phyloP scores from a whole-genome alignment of 768 basidiomycete species.

The Tremella yokohamensis region DNA sequence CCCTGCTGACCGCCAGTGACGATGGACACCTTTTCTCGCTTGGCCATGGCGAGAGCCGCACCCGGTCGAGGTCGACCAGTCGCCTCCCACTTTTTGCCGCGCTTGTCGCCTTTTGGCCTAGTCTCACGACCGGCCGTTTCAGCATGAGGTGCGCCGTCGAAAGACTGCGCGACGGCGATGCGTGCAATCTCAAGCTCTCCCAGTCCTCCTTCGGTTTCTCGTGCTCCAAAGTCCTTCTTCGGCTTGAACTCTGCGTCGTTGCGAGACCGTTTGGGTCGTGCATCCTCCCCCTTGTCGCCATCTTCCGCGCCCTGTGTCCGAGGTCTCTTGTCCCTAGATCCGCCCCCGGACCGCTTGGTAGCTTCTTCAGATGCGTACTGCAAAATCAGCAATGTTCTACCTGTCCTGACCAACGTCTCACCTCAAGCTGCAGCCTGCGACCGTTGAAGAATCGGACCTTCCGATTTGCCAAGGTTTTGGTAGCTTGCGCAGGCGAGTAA shows the following conservation, averaged over 20 bases:
- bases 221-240: conserved; percentile 1
- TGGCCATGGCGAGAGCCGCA: conserved; percentile 54
- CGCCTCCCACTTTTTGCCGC: conserved; percentile 51
- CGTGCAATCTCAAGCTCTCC: not conserved
- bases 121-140: conserved; percentile 1
- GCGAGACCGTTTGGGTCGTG: not conserved
- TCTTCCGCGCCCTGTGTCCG: not conserved
- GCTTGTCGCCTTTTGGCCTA: conserved; percentile 25
- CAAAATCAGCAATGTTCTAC: not conserved
- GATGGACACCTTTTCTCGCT: conserved; percentile 53
- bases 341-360: conserved; percentile 42
- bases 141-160: not conserved
- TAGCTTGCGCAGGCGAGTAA: conserved; percentile 70
- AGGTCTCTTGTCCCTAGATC: conserved; percentile 12
- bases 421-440: conserved; percentile 69
- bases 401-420: conserved; percentile 17
- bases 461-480: conserved; percentile 72
- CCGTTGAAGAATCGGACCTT: conserved; percentile 81
- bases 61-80: conserved; percentile 52
- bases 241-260: not conserved
- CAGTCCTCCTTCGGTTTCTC: not conserved
- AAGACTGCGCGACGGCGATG: not conserved
- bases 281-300: not conserved
- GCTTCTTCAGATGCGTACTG: conserved; percentile 51
- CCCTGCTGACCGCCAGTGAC: conserved; percentile 49